Evolutionary conservation across 768 basidiomycete species (phyloP), one percentile per base, ranked within the genome.

Genomic region (Collybia nuda): DNA sequence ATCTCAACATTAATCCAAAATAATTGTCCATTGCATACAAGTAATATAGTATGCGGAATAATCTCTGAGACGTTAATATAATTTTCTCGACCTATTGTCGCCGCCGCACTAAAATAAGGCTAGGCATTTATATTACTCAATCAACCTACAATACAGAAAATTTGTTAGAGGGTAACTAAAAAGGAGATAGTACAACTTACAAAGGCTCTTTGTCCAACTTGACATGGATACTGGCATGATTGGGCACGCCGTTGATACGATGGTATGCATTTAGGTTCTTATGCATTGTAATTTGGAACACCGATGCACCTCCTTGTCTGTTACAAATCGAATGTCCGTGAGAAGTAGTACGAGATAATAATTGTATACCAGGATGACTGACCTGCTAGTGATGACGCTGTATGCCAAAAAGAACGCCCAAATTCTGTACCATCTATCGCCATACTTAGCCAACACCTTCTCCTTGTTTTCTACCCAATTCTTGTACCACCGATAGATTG

Each of bases 391-490:
- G 59, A 99, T 97, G n/a, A 79, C 80, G 39, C 88, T 85, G 67
- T 86, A 96, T 11, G 95, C 97, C 26, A 99, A 81, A 86, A 99
- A 99, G 81, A 88, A 98, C 3, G 84, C 84, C 97, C 97, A 99
- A 63, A 91, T 83, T 58, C 96, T 81, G 76, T 88, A 98, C 93
- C 92, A 93, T 61, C 82, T 79, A 26, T 95, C 91, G 47, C 96
- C 96, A 64, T 99, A 99, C 69, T 86, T 88, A 49, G 74, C 92
- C 35, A 89, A 56, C 44, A 97, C 86, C 69, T 89, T 87, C 40
- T 94, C 93, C 75, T 88, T 88, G 80, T 99, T 98, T 51, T 76
- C 75, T 38, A 96, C 68, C 97, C 97, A 99, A 81, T 98, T 98
- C 66, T 90, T 83, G 80, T 98, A 98, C 96, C 96, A 98, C 51